Evolutionary conservation across 2,329 filamentous ascomycete species (phyloP).

Genomic region (Aureobasidium sp.): DNA sequence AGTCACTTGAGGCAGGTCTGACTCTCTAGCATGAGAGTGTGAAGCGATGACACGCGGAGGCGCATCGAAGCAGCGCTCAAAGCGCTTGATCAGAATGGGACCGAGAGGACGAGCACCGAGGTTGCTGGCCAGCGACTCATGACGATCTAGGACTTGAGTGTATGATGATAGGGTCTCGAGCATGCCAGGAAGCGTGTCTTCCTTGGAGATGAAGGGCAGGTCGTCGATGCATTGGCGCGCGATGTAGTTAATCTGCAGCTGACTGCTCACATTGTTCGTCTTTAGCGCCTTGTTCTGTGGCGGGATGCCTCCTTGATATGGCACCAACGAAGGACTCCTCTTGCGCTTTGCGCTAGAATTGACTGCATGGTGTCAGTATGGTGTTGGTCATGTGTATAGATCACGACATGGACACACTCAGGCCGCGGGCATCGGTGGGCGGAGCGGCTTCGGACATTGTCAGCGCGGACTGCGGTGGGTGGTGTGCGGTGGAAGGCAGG

Average conservation of each 20-base stretch:
- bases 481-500: slow-evolving; percentile 6
- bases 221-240: slow-evolving; percentile 56
- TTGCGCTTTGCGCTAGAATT: slow-evolving; percentile 4
- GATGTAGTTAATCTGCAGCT: slow-evolving; percentile 62
- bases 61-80: slow-evolving; percentile 79
- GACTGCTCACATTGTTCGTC: slow-evolving; percentile 46
- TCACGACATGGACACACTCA: neutral
- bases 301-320: slow-evolving; percentile 4
- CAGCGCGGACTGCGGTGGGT: slow-evolving; percentile 9
- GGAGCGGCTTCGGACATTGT: slow-evolving; percentile 14
- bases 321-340: slow-evolving; percentile 1
- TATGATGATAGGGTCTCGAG: slow-evolving; percentile 69
- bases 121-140: slow-evolving; percentile 80
- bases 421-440: neutral
- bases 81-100: slow-evolving; percentile 75
- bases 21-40: slow-evolving; percentile 41
- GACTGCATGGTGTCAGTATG: neutral
- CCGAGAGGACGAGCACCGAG: slow-evolving; percentile 76
- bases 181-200: slow-evolving; percentile 68
- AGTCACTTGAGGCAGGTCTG: slow-evolving; percentile 48
- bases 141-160: slow-evolving; percentile 74
- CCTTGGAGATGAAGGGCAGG: slow-evolving; percentile 53
- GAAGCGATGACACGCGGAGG: slow-evolving; percentile 61
- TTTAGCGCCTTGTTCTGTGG: slow-evolving; percentile 38
- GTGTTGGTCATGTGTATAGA: too few species aligned